Evolutionary conservation across 192 early-diverging fungal genomes (phyloP), one percentile per base, ranked within the genome.

Genomic region (Mortierella alpina): DNA sequence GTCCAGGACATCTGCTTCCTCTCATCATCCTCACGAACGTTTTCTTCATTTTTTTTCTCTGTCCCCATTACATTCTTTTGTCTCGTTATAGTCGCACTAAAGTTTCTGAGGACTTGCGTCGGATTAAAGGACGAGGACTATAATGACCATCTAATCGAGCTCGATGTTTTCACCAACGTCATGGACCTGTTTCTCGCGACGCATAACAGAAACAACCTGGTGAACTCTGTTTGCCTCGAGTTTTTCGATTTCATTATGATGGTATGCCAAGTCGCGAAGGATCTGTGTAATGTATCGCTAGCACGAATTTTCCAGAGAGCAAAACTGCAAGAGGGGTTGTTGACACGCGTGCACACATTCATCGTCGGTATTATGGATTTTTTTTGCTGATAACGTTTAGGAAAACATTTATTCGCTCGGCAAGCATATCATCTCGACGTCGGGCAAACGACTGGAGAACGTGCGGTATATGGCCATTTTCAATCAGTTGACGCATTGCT

Each of bases 181-280:
- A 63, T 96, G 47, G 77, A 80, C 9, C 66, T 90, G 20, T 86
- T 94, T 49, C 15, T 87, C 13, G 85, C 86, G 22, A 90, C 89
- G 7, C 78, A 90, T 15, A 84, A 87, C 41, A 85, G 84, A 40
- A 90, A 96, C 61, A 96, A 96, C 66, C 82, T 97, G 39, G 70
- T 95, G n/a, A 93, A 96, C 63, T 96, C 96, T 2, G 92, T 96
- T 4, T 96, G 93, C 73, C 86, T 96, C 39, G 95, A 96, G 66
- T 82, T 98, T 22, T 92, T 98, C 67, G 91, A 90, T 17, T 92
- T 90, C 75, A 89, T 98, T 60, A 80, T 88, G 40, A 83, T 76
- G 44, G 92, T 92, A 83, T 42, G 56, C 50, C 44, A 11, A 18
- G 42, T 6, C 22, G 14, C 57, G 15, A 0, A 46, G 17, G 20